These are phyloP conservation scores for Trichoderma arundinaceum DNA, from an alignment of 2,329 filamentous ascomycete species.

Conservation along the genomic window DNA sequence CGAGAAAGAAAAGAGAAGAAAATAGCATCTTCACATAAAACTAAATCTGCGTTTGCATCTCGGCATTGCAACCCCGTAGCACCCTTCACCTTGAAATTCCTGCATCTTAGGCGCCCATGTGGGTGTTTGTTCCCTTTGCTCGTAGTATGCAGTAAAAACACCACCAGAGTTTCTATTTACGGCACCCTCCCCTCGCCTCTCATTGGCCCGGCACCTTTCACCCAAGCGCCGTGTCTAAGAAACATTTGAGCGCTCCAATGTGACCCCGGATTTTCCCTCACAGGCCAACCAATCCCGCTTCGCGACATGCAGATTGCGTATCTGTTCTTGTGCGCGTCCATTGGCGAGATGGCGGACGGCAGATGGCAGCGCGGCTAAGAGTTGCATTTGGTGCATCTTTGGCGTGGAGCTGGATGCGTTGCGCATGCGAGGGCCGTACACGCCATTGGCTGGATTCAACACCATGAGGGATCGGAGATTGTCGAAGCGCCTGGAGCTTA, in stretches of 20 bases:
- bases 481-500: slow-evolving; percentile 10
- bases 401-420: background rate
- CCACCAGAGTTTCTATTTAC: slow-evolving; percentile 16
- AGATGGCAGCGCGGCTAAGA: slow-evolving; percentile 7
- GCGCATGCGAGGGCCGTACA: background rate
- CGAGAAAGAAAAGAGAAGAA: background rate
- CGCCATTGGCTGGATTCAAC: slow-evolving; percentile 10
- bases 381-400: background rate
- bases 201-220: slow-evolving; percentile 18
- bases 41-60: background rate
- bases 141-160: too few species aligned
- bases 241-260: background rate
- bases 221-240: slow-evolving; percentile 20
- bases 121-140: too few species aligned
- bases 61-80: background rate
- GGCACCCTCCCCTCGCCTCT: slow-evolving; percentile 5
- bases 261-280: slow-evolving; percentile 8
- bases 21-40: background rate
- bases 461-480: background rate
- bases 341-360: slow-evolving; percentile 12
- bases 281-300: background rate
- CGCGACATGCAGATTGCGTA: background rate
- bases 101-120: slow-evolving; percentile 12
- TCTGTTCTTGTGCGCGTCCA: background rate
- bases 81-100: background rate